Conservation (phyloP, 495 filamentous ascomycete genomes). For the Hyaloscypha hepaticicola region DNA sequence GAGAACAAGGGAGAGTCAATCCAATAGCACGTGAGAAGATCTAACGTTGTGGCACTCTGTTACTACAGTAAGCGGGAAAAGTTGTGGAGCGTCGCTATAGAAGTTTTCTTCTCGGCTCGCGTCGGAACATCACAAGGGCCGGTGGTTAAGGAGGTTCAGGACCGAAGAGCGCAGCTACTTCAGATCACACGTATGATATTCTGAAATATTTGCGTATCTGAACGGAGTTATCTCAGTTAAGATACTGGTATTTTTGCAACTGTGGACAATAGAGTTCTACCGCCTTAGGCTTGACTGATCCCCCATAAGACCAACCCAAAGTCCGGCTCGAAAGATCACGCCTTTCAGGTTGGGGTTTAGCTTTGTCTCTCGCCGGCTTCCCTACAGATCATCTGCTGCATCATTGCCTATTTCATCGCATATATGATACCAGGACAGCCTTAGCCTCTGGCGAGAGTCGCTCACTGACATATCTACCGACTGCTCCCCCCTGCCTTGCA, state of each 20-base stretch:
- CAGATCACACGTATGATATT: neutral
- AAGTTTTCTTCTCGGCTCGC: too few relatives aligned
- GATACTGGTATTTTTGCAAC: neutral
- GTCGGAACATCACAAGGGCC: too few relatives aligned
- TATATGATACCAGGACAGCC: slow-evolving; percentile 55
- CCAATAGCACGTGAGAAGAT: too few relatives aligned
- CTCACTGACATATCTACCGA: slow-evolving; percentile 57
- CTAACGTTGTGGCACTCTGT: too few relatives aligned
- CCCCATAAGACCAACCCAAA: neutral
- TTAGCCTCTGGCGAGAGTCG: slow-evolving; percentile 56
- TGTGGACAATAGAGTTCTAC: neutral
- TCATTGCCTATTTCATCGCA: slow-evolving; percentile 35
- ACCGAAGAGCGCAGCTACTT: too few relatives aligned
- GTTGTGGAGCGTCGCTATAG: too few relatives aligned
- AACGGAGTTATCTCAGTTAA: neutral
- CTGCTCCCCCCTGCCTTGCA: slow-evolving; percentile 50
- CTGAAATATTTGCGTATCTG: neutral
- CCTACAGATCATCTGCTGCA: neutral
- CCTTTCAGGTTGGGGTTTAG: neutral
- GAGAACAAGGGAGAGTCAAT: neutral
- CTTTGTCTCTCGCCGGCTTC: neutral
- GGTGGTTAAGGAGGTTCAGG: too few relatives aligned
- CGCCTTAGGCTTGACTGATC: neutral
- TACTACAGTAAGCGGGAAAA: too few relatives aligned
- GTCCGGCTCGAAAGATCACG: too few relatives aligned